Conservation (phyloP, 768 basidiomycete species). For the Lentinus tigrinus region DNA sequence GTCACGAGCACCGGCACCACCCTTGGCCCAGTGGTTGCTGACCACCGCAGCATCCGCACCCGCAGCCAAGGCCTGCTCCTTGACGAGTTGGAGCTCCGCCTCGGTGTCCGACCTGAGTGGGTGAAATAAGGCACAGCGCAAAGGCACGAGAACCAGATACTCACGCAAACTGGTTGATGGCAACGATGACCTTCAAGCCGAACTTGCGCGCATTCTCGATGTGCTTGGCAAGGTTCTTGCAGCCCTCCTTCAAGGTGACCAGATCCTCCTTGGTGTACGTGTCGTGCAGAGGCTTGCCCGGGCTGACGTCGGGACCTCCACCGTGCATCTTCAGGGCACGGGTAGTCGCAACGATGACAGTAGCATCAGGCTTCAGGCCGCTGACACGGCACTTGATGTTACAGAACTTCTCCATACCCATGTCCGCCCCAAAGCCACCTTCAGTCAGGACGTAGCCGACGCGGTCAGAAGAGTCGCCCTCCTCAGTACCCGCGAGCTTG, state of each 20-base stretch:
- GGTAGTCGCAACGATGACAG: constrained; percentile 94
- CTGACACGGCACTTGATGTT: constrained; percentile 98
- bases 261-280: constrained; percentile 95
- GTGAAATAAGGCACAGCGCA: background rate
- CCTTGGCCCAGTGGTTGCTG: constrained; percentile 97
- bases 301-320: constrained; percentile 94
- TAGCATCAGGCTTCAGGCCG: constrained; percentile 90
- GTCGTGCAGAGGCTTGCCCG: constrained; percentile 90
- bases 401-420: constrained; percentile 99
- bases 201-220: constrained; percentile 95
- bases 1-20: constrained; percentile 85
- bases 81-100: constrained; percentile 86
- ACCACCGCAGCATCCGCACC: constrained; percentile 95
- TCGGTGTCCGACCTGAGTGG: constrained; percentile 81
- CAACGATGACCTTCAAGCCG: constrained; percentile 94
- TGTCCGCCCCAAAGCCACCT: constrained; percentile 98
- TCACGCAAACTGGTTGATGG: constrained; percentile 92
- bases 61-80: constrained; percentile 72
- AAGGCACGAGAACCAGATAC: constrained; percentile 30
- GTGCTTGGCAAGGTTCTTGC: constrained; percentile 89
- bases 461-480: constrained; percentile 77
- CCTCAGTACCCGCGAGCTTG: constrained; percentile 94
- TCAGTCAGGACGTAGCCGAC: constrained; percentile 97
- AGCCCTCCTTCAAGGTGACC: constrained; percentile 84
- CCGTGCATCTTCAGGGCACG: constrained; percentile 99